Conservation (phyloP, 2,329 filamentous ascomycete genomes). For the Aspergillus luchuensis region DNA sequence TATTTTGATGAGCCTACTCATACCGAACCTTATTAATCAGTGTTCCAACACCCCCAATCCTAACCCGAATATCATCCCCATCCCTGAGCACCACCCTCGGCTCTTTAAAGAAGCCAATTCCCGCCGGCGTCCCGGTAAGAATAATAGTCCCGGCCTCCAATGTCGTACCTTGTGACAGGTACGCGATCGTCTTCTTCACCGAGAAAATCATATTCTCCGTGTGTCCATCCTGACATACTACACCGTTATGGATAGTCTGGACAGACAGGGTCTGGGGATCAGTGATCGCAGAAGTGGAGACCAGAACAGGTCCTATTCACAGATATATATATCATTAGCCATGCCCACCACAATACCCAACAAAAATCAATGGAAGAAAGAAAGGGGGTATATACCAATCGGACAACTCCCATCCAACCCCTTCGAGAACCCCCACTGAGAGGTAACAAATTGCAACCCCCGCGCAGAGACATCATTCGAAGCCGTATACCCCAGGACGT, state of each 20-base stretch:
- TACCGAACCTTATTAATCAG: slow-evolving; percentile 43
- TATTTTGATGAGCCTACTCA: slow-evolving; percentile 19
- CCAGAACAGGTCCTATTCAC: slow-evolving; percentile 40
- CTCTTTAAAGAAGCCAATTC: slow-evolving; percentile 47
- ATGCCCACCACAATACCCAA: too few relatives aligned
- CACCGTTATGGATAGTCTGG: slow-evolving; percentile 39
- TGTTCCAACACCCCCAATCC: slow-evolving; percentile 42
- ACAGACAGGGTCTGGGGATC: slow-evolving; percentile 39
- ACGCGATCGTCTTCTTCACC: slow-evolving; percentile 41
- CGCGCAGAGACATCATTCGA: slow-evolving; percentile 46
- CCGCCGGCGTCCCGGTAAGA: slow-evolving; percentile 45
- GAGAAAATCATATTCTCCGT: slow-evolving; percentile 43
- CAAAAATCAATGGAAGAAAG: too few relatives aligned
- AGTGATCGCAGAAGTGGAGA: slow-evolving; percentile 32
- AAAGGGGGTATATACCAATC: not conserved
- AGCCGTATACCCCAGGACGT: slow-evolving; percentile 46
- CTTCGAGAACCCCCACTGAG: slow-evolving; percentile 44
- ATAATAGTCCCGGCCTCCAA: slow-evolving; percentile 43
- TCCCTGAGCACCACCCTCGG: slow-evolving; percentile 43
- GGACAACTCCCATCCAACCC: slow-evolving; percentile 40
- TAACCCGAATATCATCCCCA: slow-evolving; percentile 44
- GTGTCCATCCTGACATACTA: slow-evolving; percentile 33
- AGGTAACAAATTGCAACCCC: slow-evolving; percentile 35
- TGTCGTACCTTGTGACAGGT: slow-evolving; percentile 43
- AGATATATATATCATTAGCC: not conserved